Conservation (phyloP, 2,329 filamentous ascomycete genomes). For the Fusarium oxysporum region DNA sequence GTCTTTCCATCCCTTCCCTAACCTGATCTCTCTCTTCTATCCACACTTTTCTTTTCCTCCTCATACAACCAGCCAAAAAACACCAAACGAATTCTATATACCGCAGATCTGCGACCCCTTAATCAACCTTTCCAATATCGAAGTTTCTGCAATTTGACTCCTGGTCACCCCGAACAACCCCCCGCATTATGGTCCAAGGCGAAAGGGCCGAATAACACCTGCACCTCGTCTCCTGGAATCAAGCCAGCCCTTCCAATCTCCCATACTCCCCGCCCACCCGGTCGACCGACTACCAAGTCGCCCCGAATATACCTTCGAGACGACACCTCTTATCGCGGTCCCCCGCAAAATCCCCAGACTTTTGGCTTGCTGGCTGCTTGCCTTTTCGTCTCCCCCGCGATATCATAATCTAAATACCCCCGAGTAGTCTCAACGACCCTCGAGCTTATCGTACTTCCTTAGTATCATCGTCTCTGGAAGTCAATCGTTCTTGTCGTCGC, state of each 20-base stretch:
- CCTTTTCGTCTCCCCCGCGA: slow-evolving; percentile 19
- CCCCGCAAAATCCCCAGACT: slow-evolving; percentile 50
- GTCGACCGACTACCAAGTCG: slow-evolving; percentile 37
- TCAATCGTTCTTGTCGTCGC: slow-evolving; percentile 21
- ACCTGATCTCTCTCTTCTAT: slow-evolving; percentile 26
- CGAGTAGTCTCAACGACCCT: slow-evolving; percentile 12
- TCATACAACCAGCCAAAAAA: slow-evolving; percentile 5
- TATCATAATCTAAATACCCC: slow-evolving; percentile 14
- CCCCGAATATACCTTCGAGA: slow-evolving; percentile 40
- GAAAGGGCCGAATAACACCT: slow-evolving; percentile 55
- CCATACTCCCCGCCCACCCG: slow-evolving; percentile 27
- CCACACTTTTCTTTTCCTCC: slow-evolving; percentile 24
- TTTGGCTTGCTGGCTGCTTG: slow-evolving; percentile 35
- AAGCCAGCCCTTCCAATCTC: slow-evolving; percentile 36
- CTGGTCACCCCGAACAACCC: slow-evolving; percentile 34
- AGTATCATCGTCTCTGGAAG: slow-evolving; percentile 14
- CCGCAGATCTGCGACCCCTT: neutral
- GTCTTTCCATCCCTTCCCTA: slow-evolving; percentile 24
- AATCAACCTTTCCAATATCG: slow-evolving; percentile 1
- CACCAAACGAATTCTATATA: neutral
- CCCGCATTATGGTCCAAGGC: slow-evolving; percentile 50
- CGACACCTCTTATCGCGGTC: slow-evolving; percentile 34
- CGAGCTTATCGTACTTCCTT: slow-evolving; percentile 8
- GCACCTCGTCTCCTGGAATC: slow-evolving; percentile 43
- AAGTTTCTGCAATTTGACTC: slow-evolving; percentile 14